Conservation (phyloP, 179 eudicot species). For the Spergularia azorica region DNA sequence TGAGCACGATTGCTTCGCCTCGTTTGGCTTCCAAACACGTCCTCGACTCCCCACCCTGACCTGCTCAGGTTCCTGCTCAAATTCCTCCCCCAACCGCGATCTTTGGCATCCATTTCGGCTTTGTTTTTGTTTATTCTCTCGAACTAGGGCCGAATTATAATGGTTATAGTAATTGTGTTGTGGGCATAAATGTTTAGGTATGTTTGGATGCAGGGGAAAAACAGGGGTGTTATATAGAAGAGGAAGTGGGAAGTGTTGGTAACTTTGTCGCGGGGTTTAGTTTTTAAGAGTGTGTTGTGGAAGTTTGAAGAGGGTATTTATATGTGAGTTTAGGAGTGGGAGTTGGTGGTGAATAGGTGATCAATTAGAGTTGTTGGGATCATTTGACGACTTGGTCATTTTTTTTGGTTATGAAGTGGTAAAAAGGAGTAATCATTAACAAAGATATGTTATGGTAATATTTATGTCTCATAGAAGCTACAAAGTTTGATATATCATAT, state of each 20-base stretch:
- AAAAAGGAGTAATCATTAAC: conserved; percentile 10
- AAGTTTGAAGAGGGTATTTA: conserved; percentile 20
- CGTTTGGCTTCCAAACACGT: conserved; percentile 35
- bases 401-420: conserved; percentile 6
- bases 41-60: conserved; percentile 38
- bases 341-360: conserved; percentile 31
- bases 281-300: not conserved
- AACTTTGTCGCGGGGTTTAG: not conserved
- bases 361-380: conserved; percentile 14
- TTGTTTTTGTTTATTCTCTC: not conserved
- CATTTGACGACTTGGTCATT: conserved; percentile 15
- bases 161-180: no score
- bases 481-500: no score
- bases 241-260: not conserved
- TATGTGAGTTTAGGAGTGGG: conserved; percentile 27
- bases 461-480: no score
- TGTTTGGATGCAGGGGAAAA: conserved; percentile 13
- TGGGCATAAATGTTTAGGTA: not conserved
- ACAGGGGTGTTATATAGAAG: conserved; percentile 2
- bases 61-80: conserved; percentile 30
- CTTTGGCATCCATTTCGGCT: conserved; percentile 16
- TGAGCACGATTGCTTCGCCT: conserved; percentile 31
- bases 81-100: conserved; percentile 35
- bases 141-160: not conserved
- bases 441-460: not conserved